Evolutionary conservation across 2,329 filamentous ascomycete genomes (phyloP), one percentile per base, ranked within the genome.

Genomic region (Claviceps fusiformis): DNA sequence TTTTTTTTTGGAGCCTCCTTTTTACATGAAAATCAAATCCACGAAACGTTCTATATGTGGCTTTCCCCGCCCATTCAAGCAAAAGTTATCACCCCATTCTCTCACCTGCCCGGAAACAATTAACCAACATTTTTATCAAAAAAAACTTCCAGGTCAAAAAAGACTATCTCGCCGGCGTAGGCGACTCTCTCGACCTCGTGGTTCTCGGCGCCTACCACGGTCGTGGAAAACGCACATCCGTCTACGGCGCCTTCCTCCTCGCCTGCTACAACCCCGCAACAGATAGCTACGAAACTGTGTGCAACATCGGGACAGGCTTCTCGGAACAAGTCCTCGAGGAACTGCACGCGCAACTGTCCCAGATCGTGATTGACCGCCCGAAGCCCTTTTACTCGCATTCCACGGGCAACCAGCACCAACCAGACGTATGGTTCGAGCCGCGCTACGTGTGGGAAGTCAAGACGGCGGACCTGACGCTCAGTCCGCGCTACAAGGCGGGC

Each of bases 261-360:
- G 93, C 92, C 6, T 96, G 92, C 70, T 95, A 95, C 75, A 97
- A 96, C 69, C 74, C 86, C 0, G 76, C 71, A 52, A 82, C 79
- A 1, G 89, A 98, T 58, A 83, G 77, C 1, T 98, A 95, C 73
- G 93, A 98, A 71, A 95, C 90, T 0, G 85, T 98, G 2, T 98
- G 93, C 80, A 98, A 98, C 70, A 97, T 98, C 63, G 93, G 93
- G 61, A 98, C 93, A 0, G 93, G 93, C 2, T 98, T 98, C 72
- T 92, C 86, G 0, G 93, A 98, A 71, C 87, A 85, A n/a, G 79
- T 92, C 3, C 85, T 98, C n/a, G 87, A 95, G 64, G 86, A 91
- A 41, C 77, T 97, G 15, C 83, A 97, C 73, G 75, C 79, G 29
- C 77, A 85, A 53, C 82, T 98, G 33, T 85, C 81, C 0, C 78